phyloP scores from a whole-genome alignment of 1,284 basidiomycete species.

The Melampsora larici-populina region DNA sequence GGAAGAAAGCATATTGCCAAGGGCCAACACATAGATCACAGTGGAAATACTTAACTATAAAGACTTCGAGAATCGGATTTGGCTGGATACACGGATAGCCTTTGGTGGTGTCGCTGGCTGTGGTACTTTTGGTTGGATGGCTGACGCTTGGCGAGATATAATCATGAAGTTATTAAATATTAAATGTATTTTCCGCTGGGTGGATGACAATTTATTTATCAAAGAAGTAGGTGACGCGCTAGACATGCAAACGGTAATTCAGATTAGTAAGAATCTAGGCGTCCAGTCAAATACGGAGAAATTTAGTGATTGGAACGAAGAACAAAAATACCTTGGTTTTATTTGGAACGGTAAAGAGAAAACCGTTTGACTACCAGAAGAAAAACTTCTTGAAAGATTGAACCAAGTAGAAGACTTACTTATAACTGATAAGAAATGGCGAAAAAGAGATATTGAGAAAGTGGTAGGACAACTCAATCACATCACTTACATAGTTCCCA shows the following conservation, averaged over 20 bases:
- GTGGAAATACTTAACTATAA: not conserved
- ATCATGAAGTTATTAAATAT: not conserved
- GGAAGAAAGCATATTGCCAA: constrained; percentile 4
- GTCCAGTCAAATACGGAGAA: not conserved
- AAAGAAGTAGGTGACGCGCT: not conserved
- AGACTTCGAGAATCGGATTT: not conserved
- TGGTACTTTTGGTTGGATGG: not conserved
- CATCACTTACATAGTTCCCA: no score
- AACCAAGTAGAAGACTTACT: not conserved
- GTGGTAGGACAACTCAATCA: no score
- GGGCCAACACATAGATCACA: not conserved
- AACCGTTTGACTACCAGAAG: not conserved
- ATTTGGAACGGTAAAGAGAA: not conserved
- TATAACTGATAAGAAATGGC: not conserved
- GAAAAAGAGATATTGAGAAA: not conserved
- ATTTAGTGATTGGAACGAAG: not conserved
- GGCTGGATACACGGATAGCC: not conserved
- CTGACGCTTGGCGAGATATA: not conserved
- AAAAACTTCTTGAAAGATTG: not conserved
- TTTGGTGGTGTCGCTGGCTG: not conserved
- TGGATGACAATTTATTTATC: not conserved
- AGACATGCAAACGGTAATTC: not conserved
- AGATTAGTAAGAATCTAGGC: not conserved
- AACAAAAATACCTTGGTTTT: constrained; percentile 16
- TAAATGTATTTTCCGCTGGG: not conserved